Evolutionary conservation across 768 basidiomycete species (phyloP), one percentile per base, ranked within the genome.

Genomic region (Tricholoma saponaceum): DNA sequence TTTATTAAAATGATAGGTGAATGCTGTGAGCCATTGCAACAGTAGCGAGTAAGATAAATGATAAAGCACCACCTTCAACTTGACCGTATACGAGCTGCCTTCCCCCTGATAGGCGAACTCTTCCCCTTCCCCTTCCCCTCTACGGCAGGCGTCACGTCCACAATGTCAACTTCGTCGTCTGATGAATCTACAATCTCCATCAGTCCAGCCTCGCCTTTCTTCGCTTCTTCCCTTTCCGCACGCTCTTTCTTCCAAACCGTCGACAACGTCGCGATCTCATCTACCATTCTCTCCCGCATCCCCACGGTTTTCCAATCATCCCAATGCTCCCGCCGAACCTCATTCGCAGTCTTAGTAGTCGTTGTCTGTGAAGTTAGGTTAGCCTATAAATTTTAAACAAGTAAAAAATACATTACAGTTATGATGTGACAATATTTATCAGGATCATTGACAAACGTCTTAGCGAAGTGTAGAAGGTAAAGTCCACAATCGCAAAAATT

Each of bases 401-500:
- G 33, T 53, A 57, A 23, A 43, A 28, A 67, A 2, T 26, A 23
- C 35, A 72, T 28, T 64, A 80, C 79, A 59, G 77, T 66, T 49
- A 92, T 86, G 30, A 79, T 70, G 8, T 75, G 61, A 53, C 77
- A 74, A 57, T 86, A 83, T 16, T 72, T 66, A 0, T 69, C 65
- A 0, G 92, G 89, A 54, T 88, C 72, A 7, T 67, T 72, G 70
- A 97, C 82, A 66, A 98, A 91, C 0, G 82, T 83, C 63, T 85
- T 76, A 7, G 87, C 89, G 52, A 92, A 92, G 66, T 98, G 94
- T 10, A 98, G 76, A 12, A 98, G 78, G 69, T 92, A 99, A 26
- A 97, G 69, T 5, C 97, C 97, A 63, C 97, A 99, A 69, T 98
- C 95, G 66, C 87, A 91, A 61, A 78, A 91, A 67, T 98, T 98